Evolutionary conservation across 2,329 filamentous ascomycete genomes (phyloP).

Genomic region (Sporothrix humicola): DNA sequence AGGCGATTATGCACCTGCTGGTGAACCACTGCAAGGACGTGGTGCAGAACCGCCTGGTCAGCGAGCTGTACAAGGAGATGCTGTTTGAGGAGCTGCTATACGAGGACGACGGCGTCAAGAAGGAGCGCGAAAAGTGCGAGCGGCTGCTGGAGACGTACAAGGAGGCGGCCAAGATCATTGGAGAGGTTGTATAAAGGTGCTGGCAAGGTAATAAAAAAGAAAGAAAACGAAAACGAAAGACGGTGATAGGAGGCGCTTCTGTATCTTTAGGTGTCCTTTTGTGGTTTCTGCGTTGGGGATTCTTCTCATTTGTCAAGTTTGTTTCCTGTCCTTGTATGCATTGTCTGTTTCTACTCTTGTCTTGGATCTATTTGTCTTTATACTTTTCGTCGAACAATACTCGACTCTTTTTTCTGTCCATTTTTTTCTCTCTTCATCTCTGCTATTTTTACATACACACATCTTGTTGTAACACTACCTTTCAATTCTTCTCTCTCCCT

Average conservation of each 20-base stretch:
- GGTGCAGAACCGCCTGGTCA: slow-evolving; percentile 95
- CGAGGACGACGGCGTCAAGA: slow-evolving; percentile 96
- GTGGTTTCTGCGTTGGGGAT: neutral
- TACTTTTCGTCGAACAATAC: slow-evolving; percentile 5
- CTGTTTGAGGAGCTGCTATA: slow-evolving; percentile 93
- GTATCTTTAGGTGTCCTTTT: slow-evolving; percentile 4
- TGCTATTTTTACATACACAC: neutral
- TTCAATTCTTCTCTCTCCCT: neutral
- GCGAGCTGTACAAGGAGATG: slow-evolving; percentile 89
- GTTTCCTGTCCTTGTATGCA: neutral
- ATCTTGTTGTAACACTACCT: slow-evolving; percentile 26
- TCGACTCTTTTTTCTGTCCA: slow-evolving; percentile 4
- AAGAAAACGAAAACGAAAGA: neutral
- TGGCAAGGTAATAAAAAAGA: neutral
- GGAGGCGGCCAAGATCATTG: slow-evolving; percentile 97
- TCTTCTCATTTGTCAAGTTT: neutral
- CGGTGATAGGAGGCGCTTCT: neutral
- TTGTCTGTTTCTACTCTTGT: neutral
- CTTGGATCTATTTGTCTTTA: neutral
- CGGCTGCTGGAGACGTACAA: slow-evolving; percentile 93
- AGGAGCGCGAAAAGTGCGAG: slow-evolving; percentile 83
- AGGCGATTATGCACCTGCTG: slow-evolving; percentile 97
- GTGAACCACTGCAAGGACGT: slow-evolving; percentile 99
- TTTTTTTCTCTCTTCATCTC: neutral
- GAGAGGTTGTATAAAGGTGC: slow-evolving; percentile 77